phyloP scores from a whole-genome alignment of 768 basidiomycete species.

The Ramaria sp. region DNA sequence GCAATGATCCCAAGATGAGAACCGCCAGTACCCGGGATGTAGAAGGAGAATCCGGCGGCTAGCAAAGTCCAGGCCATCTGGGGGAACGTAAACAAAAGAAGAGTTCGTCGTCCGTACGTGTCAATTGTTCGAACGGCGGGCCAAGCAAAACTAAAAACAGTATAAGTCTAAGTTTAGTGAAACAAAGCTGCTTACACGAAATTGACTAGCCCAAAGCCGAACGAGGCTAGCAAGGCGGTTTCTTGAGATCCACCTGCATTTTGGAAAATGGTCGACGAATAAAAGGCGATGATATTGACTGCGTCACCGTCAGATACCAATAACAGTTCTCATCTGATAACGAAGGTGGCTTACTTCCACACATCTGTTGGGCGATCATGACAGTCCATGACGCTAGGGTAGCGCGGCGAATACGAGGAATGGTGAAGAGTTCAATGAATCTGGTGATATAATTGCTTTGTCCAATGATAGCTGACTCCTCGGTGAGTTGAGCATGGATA shows the following conservation, averaged over 20 bases:
- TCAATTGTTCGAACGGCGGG: constrained; percentile 32
- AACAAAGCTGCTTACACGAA: constrained; percentile 50
- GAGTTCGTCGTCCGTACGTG: constrained; percentile 67
- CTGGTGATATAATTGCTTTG: constrained; percentile 22
- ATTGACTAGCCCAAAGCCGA: constrained; percentile 59
- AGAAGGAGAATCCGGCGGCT: constrained; percentile 66
- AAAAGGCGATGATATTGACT: constrained; percentile 28
- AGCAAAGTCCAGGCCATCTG: constrained; percentile 69
- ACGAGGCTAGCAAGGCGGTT: constrained; percentile 43
- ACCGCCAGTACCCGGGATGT: constrained; percentile 23
- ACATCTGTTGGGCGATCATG: constrained; percentile 25
- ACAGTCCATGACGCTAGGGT: constrained; percentile 23
- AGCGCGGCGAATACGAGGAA: constrained; percentile 26
- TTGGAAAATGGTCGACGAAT: constrained; percentile 27
- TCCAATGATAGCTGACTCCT: constrained; percentile 20
- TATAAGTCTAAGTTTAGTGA: constrained; percentile 22
- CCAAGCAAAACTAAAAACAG: constrained; percentile 21
- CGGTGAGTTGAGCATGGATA: constrained; percentile 23
- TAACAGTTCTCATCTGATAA: background rate
- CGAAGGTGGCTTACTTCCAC: constrained; percentile 15
- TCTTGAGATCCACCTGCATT: constrained; percentile 21
- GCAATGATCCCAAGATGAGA: constrained; percentile 34
- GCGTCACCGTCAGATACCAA: background rate
- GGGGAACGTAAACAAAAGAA: constrained; percentile 71
- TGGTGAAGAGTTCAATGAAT: constrained; percentile 25